phyloP scores from a whole-genome alignment of 768 basidiomycete genomes.

The Rhizopogon vesiculosus region DNA sequence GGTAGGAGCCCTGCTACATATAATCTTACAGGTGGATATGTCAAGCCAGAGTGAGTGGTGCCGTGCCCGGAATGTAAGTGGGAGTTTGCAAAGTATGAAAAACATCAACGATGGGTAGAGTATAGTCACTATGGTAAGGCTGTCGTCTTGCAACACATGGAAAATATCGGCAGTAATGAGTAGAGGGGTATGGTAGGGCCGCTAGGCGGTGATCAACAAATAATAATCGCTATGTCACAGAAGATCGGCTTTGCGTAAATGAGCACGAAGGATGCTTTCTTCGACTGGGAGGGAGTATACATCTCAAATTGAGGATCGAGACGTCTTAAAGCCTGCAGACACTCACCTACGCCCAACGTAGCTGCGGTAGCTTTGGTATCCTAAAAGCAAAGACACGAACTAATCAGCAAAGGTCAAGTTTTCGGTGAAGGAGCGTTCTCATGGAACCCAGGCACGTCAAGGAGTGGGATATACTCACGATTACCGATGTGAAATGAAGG shows the following conservation, averaged over 20 bases:
- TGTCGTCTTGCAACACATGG: not conserved
- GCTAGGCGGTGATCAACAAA: not conserved
- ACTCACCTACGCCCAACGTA: slow-evolving; percentile 63
- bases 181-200: not conserved
- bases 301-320: not conserved
- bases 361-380: slow-evolving; percentile 72
- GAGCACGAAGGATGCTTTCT: slow-evolving; percentile 68
- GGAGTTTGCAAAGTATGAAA: not conserved
- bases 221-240: slow-evolving; percentile 37
- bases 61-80: not conserved
- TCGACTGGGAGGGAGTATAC: slow-evolving; percentile 41
- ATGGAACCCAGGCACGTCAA: slow-evolving; percentile 4
- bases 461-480: slow-evolving; percentile 43
- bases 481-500: slow-evolving; percentile 71
- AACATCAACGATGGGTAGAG: not conserved
- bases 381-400: slow-evolving; percentile 30
- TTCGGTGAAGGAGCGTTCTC: not conserved
- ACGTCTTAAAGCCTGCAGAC: not conserved
- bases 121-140: not conserved
- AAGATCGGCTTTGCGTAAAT: slow-evolving; percentile 65
- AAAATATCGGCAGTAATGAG: not conserved
- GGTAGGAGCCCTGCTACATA: too few relatives aligned
- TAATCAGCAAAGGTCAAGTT: slow-evolving; percentile 5
- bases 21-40: too few relatives aligned
- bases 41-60: too few relatives aligned